These are phyloP conservation scores for Tagetes erecta DNA, from an alignment of 129 eudicot species.

Conservation along the genomic window DNA sequence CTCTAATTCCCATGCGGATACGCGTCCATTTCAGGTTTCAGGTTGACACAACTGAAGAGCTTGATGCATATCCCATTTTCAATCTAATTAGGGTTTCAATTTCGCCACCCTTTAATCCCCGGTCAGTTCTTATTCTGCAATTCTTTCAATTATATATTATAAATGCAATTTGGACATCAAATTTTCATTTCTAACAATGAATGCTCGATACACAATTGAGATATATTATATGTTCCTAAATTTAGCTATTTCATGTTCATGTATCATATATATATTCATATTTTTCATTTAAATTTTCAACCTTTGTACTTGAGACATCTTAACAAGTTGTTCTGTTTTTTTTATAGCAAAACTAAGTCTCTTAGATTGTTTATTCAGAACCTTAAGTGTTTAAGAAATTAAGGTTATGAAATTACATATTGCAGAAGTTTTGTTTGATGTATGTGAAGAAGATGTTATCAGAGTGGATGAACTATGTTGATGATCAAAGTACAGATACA, in stretches of 20 bases:
- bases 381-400: background rate
- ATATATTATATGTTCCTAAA: too few relatives aligned
- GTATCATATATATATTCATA: too few relatives aligned
- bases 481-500: constrained; percentile 32
- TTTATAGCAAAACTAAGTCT: too few relatives aligned
- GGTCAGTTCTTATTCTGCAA: constrained; percentile 20
- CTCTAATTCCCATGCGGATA: constrained; percentile 19
- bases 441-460: constrained; percentile 36
- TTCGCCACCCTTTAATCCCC: background rate
- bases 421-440: constrained; percentile 24
- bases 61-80: background rate
- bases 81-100: constrained; percentile 21
- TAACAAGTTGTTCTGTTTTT: too few relatives aligned
- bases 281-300: too few relatives aligned
- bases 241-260: too few relatives aligned
- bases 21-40: constrained; percentile 28
- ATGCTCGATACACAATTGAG: too few relatives aligned
- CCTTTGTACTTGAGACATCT: too few relatives aligned
- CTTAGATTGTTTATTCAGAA: too few relatives aligned
- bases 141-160: background rate
- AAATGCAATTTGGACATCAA: too few relatives aligned
- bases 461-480: constrained; percentile 34
- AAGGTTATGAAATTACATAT: background rate
- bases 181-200: too few relatives aligned
- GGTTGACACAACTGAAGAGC: background rate